These are phyloP conservation scores for Geotrichum bryndzae DNA, from an alignment of 1,139 yeast genomes.

Conservation along the genomic window DNA sequence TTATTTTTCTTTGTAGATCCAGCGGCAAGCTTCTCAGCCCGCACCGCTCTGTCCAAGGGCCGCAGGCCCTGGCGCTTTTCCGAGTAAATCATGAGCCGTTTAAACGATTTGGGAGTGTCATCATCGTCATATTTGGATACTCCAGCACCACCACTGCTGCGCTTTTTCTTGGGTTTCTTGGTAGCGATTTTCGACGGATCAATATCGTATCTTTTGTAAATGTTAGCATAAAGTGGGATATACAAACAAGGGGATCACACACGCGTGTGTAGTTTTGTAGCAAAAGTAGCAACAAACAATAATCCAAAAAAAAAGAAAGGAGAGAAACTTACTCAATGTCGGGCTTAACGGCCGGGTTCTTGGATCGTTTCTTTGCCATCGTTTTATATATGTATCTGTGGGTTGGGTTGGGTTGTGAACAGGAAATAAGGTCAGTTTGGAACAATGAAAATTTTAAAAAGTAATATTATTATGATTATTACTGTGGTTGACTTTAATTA, in stretches of 20 bases:
- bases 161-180: slow-evolving; percentile 14
- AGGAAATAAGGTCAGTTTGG: too few relatives aligned
- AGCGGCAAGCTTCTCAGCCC: not conserved
- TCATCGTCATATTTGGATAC: slow-evolving; percentile 23
- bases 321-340: not conserved
- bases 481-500: too few relatives aligned
- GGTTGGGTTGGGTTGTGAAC: too few relatives aligned
- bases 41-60: slow-evolving; percentile 7
- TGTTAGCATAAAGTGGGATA: too few relatives aligned
- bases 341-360: not conserved
- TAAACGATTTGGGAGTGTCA: slow-evolving; percentile 33
- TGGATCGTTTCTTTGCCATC: not conserved
- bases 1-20: not conserved
- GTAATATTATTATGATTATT: too few relatives aligned
- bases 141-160: not conserved
- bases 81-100: slow-evolving; percentile 29
- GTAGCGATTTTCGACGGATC: slow-evolving; percentile 1
- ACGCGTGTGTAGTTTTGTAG: not conserved
- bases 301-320: not conserved
- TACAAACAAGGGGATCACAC: not conserved
- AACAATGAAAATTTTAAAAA: too few relatives aligned
- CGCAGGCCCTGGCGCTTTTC: slow-evolving; percentile 20
- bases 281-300: not conserved
- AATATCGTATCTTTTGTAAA: not conserved
- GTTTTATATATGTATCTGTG: not conserved